Percentiles rank a stretch among this genome's conserved stretches.
Conservation (phyloP, 2,329 filamentous ascomycete species). For the Fusarium tjaetaba region DNA sequence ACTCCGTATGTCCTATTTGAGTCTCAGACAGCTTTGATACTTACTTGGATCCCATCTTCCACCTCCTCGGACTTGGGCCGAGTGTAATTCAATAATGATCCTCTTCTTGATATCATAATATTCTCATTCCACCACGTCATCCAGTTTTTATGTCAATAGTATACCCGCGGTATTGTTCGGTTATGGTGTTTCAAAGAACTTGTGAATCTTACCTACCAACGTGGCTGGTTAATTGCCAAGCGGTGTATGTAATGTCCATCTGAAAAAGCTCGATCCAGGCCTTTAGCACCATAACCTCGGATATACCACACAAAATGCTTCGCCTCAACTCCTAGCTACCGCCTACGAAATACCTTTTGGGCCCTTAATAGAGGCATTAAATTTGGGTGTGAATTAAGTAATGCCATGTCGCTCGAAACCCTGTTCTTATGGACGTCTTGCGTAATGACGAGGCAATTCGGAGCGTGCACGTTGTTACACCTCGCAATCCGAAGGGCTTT, state of each 20-base stretch:
- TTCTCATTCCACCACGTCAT: conserved; percentile 58
- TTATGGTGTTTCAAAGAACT: conserved; percentile 23
- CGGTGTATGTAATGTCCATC: conserved; percentile 49
- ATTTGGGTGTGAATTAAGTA: conserved; percentile 35
- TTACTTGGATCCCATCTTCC: background rate
- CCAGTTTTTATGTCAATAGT: conserved; percentile 69
- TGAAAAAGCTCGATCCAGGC: conserved; percentile 54
- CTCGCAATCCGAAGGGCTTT: conserved; percentile 69
- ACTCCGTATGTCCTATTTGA: background rate
- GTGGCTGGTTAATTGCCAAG: conserved; percentile 13
- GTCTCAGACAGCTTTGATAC: background rate
- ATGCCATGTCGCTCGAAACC: conserved; percentile 31
- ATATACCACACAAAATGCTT: conserved; percentile 25
- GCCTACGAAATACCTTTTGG: background rate
- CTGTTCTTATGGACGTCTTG: conserved; percentile 63
- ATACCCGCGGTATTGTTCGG: conserved; percentile 39
- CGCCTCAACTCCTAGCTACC: background rate
- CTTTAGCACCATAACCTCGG: conserved; percentile 25
- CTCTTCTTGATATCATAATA: background rate
- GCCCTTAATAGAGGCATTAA: background rate
- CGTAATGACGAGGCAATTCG: conserved; percentile 69
- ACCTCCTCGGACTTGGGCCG: background rate
- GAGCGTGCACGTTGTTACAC: conserved; percentile 67
- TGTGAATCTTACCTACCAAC: background rate
- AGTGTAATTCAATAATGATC: background rate